Base-by-base conservation (phyloP, 495 filamentous ascomycete species). In the Evernia prunastri region DNA sequence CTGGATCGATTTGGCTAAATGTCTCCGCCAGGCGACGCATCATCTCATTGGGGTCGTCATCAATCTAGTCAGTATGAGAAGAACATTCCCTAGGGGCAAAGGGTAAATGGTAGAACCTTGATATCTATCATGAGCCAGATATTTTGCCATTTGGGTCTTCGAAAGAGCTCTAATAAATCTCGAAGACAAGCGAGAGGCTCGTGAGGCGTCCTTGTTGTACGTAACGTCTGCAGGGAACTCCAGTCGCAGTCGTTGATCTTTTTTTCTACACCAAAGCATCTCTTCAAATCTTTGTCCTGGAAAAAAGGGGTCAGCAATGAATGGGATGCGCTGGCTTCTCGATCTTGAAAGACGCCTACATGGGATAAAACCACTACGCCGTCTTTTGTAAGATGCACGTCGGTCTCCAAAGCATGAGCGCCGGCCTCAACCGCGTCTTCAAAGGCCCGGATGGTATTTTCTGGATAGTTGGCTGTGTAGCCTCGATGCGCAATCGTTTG, bases 171-270 rank as follows among this genome's bases (percentile, higher is more conserved):
- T 31, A 58, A 23, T n/a, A 58, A 29, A 58, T 58, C 56, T 58
- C 31, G 56, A 36, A 58, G 56, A 58, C 56, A 36, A 36, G 56
- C 56, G 39, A 58, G 56, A 29, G 56, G 56, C 29, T 58, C 56
- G 18, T 58, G 56, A 58, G 56, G 29, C 25, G 23, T 27, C 39
- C 25, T 7, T 11, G 39, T 42, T 17, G 39, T 42, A 42, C 39
- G 39, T 13, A 42, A 17, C 13, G 39, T 42, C 39, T 17, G 7
- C 8, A 42, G 39, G 39, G 17, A 42, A 13, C 39, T 42, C 39
- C 39, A 42, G 39, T 42, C 17, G 13, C 39, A 42, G 39, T 42
- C 39, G 9, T 42, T 42, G 13, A 42, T 42, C 12, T 42, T 42
- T 42, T 42, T 15, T 3, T 42, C 39, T 17, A 42, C 39, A 13